These are phyloP conservation scores for Epichloe uncinata DNA, from an alignment of 2,329 filamentous ascomycete genomes.

Conservation along the genomic window DNA sequence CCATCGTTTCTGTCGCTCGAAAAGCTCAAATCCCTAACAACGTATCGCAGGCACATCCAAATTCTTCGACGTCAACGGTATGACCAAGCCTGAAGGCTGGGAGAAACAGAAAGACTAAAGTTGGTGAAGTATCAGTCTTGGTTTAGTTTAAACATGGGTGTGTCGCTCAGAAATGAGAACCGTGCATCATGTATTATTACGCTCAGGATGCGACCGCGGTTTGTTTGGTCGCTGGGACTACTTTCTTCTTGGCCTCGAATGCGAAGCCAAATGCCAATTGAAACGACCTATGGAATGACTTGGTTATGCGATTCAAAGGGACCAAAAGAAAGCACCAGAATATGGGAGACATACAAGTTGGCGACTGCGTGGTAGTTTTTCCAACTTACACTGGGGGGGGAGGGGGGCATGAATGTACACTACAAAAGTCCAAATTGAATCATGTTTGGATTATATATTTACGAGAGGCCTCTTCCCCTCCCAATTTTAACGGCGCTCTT, in stretches of 20 bases:
- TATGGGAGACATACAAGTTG: not conserved
- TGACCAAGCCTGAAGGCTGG: conserved; percentile 76
- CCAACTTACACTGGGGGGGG: not conserved
- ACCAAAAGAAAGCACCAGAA: not conserved
- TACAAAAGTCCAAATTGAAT: not conserved
- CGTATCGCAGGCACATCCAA: conserved; percentile 45
- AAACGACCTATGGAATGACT: not conserved
- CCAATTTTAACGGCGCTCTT: not conserved
- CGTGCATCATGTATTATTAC: not conserved
- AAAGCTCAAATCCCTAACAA: not conserved
- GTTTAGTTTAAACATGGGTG: not conserved
- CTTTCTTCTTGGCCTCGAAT: not conserved
- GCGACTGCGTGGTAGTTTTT: not conserved
- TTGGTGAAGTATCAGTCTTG: not conserved
- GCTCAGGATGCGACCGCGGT: not conserved
- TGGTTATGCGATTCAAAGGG: not conserved
- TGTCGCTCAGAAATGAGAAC: not conserved
- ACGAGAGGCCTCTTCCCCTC: not conserved
- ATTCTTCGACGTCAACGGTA: conserved; percentile 71
- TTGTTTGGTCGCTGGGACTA: not conserved
- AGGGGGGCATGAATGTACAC: not conserved
- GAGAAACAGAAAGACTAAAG: conserved; percentile 26
- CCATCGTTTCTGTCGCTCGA: not conserved
- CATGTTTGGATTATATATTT: not conserved
- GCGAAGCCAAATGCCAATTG: not conserved